Evolutionary conservation across 495 filamentous ascomycete species (phyloP), one percentile per base, ranked within the genome.

Genomic region (Talaromyces stipitatus): DNA sequence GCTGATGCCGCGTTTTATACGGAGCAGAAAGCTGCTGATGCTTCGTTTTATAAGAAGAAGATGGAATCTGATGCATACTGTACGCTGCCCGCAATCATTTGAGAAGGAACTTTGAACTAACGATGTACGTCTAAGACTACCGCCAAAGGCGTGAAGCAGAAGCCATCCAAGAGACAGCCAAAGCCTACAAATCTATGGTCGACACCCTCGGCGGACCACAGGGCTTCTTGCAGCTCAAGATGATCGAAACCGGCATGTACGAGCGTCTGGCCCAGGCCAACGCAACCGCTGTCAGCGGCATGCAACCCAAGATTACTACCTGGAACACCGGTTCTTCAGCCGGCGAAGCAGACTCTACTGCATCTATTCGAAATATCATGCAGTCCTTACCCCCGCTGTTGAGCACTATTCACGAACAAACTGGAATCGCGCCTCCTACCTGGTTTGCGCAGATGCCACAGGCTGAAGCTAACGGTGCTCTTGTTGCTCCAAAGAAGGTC

Each of bases 281-380:
- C 50, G 89, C 85, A 22, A 61, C 74, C 36, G 89, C 88, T 22
- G 80, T 94, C 69, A 74, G 84, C 45, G 89, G 89, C 50, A 72
- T 94, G 61, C 81, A 89, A 63, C 89, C 89, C 55, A 94, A 92
- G 83, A 94, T 94, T 71, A 90, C 82, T 50, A 80, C 90, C 9
- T 94, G 89, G 89, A 92, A 91, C 68, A 92, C 89, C 29, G 69
- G 63, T 61, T 69, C 33, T 58, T 62, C 30, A 11, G 66, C 64
- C 26, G 66, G 63, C 12, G 56, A 61, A 41, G 67, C 66, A 4
- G 78, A 81, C 65, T 60, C 72, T 3, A 66, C 71, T 20, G 81
- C 72, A 3, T 69, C 81, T 4, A 76, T 85, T 32, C 64, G 80
- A 18, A 81, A 78, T 57, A 66, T 90, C 43, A 89, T 90, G 75